Percentiles rank a stretch among this genome's conserved stretches.
Evolutionary conservation across 2,329 filamentous ascomycete genomes (phyloP).

Genomic region (Pestalotiopsis sp.): DNA sequence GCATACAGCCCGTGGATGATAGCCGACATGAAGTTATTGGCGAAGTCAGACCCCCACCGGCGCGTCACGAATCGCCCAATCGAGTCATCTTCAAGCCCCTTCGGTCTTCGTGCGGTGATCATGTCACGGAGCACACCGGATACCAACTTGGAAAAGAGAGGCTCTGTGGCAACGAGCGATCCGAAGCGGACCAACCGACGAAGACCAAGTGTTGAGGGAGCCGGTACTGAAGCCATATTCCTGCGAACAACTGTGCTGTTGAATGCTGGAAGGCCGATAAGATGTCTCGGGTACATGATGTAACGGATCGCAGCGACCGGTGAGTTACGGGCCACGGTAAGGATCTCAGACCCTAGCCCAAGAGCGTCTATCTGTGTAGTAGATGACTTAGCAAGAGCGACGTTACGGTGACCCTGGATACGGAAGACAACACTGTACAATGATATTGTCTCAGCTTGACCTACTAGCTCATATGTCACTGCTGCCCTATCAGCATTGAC

Average conservation of each 20-base stretch:
- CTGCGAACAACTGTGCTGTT: slow-evolving; percentile 7
- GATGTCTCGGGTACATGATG: slow-evolving; percentile 15
- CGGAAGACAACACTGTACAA: background rate
- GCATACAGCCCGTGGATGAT: slow-evolving; percentile 13
- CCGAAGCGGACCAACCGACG: slow-evolving; percentile 2
- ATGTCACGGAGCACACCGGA: slow-evolving; percentile 4
- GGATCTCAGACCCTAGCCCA: slow-evolving; percentile 7
- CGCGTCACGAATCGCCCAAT: slow-evolving; percentile 14
- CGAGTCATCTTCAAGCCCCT: slow-evolving; percentile 12
- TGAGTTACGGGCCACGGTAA: slow-evolving; percentile 10
- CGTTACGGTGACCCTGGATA: background rate
- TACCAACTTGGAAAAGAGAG: slow-evolving; percentile 11
- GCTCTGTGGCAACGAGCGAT: slow-evolving; percentile 10
- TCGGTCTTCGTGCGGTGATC: background rate
- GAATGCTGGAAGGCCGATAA: slow-evolving; percentile 13
- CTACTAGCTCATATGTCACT: slow-evolving; percentile 15
- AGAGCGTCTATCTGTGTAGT: slow-evolving; percentile 12
- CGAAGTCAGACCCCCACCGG: slow-evolving; percentile 5
- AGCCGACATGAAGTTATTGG: slow-evolving; percentile 13
- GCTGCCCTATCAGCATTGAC: slow-evolving; percentile 13
- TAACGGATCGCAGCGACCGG: slow-evolving; percentile 7
- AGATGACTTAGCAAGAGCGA: background rate
- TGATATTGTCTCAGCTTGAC: background rate
- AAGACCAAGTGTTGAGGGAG: slow-evolving; percentile 8
- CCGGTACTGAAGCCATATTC: slow-evolving; percentile 12